These are phyloP conservation scores for Jamesozyma gamospora DNA, from an alignment of 805 yeast species.

Conservation along the genomic window DNA sequence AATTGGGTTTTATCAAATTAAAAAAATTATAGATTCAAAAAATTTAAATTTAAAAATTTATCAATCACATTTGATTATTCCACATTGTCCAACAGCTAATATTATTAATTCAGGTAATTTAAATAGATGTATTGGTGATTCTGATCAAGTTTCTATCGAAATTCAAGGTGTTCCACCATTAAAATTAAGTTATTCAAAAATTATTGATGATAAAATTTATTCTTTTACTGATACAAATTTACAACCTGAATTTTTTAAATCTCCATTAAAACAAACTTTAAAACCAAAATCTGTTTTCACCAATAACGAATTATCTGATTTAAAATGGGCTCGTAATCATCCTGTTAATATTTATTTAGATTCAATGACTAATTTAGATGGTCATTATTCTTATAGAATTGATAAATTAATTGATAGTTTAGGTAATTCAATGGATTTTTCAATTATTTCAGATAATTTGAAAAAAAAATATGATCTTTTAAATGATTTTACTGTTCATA, in stretches of 20 bases:
- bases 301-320: conserved; percentile 29
- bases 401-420: conserved; percentile 56
- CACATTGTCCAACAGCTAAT: conserved; percentile 68
- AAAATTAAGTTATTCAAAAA: conserved; percentile 44
- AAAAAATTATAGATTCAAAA: conserved; percentile 56
- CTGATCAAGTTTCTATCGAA: conserved; percentile 42
- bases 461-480: conserved; percentile 30
- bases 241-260: conserved; percentile 42
- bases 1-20: conserved; percentile 72
- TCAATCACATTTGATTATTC: conserved; percentile 53
- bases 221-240: conserved; percentile 33
- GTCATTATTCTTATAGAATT: conserved; percentile 47
- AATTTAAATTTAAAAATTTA: conserved; percentile 50
- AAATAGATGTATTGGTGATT: conserved; percentile 56
- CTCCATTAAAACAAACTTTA: conserved; percentile 34
- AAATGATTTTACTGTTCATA: conserved; percentile 42
- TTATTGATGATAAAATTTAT: conserved; percentile 28
- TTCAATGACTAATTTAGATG: conserved; percentile 34
- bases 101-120: conserved; percentile 33
- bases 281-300: conserved; percentile 19
- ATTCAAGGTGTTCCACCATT: conserved; percentile 75
- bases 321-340: conserved; percentile 35
- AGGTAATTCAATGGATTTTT: conserved; percentile 45
- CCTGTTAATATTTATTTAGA: conserved; percentile 38
- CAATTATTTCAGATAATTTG: conserved; percentile 22